Percentiles rank a stretch among this genome's conserved stretches.
Conservation (phyloP, 306 rosid genomes). For the Gillenia trifoliata region DNA sequence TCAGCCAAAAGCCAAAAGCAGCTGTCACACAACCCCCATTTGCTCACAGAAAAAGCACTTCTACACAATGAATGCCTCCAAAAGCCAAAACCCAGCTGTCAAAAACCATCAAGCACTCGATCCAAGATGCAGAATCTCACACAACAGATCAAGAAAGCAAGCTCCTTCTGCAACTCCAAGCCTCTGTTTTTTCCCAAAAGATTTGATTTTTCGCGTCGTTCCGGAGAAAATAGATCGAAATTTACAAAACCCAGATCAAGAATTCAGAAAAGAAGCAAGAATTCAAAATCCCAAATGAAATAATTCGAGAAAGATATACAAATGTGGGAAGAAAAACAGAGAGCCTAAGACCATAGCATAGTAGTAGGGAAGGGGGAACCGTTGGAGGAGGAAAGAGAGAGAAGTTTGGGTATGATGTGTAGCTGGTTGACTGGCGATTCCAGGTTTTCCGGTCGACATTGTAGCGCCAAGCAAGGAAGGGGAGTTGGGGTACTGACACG, state of each 20-base stretch:
- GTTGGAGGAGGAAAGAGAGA: slow-evolving; percentile 29
- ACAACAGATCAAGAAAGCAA: background rate
- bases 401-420: background rate
- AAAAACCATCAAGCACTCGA: slow-evolving; percentile 22
- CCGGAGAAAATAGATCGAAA: slow-evolving; percentile 1
- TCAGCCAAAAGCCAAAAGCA: slow-evolving; percentile 16
- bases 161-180: background rate
- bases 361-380: slow-evolving; percentile 32
- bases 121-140: slow-evolving; percentile 25
- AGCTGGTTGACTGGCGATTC: slow-evolving; percentile 31
- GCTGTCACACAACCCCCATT: slow-evolving; percentile 14
- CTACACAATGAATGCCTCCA: background rate
- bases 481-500: slow-evolving; percentile 37
- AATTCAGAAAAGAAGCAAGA: background rate
- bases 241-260: slow-evolving; percentile 19
- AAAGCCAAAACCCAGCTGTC: slow-evolving; percentile 30
- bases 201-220: slow-evolving; percentile 1
- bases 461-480: slow-evolving; percentile 33
- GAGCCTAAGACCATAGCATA: slow-evolving; percentile 11
- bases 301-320: slow-evolving; percentile 2
- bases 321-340: background rate
- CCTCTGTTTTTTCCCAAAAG: slow-evolving; percentile 11
- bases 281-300: slow-evolving; percentile 14
- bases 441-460: slow-evolving; percentile 52
- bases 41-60: slow-evolving; percentile 25